Evolutionary conservation across 768 basidiomycete genomes (phyloP), one percentile per base, ranked within the genome.

Genomic region (Steccherinum ochraceum): DNA sequence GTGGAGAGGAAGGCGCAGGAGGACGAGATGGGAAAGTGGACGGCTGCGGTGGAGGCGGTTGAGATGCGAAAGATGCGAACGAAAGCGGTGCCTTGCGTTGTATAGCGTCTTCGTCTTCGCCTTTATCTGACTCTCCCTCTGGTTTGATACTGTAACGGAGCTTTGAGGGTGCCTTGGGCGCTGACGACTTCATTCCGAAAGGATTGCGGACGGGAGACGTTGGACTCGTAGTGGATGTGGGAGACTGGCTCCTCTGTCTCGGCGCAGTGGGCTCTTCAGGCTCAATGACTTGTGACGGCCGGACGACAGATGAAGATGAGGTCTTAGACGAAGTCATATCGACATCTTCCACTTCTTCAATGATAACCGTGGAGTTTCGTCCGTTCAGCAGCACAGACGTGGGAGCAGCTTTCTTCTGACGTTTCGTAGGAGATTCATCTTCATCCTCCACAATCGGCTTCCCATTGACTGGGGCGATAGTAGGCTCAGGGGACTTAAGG

Each of bases 91-190:
- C 43, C 42, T 43, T 52, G n/a, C 52, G 16, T 45, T 58, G 52
- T 10, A 30, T 43, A 39, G 3, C 13, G 20, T 50, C 42, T 11
- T 51, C 26, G 13, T 25, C 46, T 40, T 49, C 53, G 4, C 55
- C 52, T 51, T 54, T 52, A 52, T 61, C 62, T 52, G 71, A 70
- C 24, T 72, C 72, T 53, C 65, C 67, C 49, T 84, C 84, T 2
- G 79, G 75, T 44, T 81, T 78, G 64, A 84, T 79, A 57, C 86
- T 86, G 58, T 75, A 84, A 23, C 88, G 79, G 51, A 90, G 72
- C 61, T 89, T 89, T 52, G 88, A 89, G 2, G 88, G 86, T 50
- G 86, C 84, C 61, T 82, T 86, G 1, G 88, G 88, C 7, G 76
- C 75, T 23, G 72, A 78, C 2, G 76, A 67, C 61, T 82, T 85